Evolutionary conservation across 2,329 filamentous ascomycete genomes (phyloP), one percentile per base, ranked within the genome.

Genomic region (Keithomyces neogunnii): DNA sequence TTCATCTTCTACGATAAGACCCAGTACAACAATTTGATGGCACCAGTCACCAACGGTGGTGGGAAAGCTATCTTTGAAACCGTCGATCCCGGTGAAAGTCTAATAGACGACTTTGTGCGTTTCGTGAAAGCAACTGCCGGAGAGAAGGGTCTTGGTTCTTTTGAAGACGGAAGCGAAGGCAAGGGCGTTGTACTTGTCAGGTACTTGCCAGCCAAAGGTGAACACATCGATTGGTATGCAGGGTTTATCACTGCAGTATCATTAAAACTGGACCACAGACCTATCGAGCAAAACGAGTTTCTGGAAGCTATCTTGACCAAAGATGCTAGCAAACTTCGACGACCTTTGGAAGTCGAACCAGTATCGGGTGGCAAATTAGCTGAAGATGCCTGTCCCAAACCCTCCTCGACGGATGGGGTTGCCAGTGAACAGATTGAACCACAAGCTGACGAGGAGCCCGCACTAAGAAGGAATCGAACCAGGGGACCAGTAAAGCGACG

Each of bases 211-310:
- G 76, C 74, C 43, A 78, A 83, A 60, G 71, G 76, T 9, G 69
- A 75, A 32, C 62, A 75, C 39, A 61, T 74, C 50, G 72, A 78
- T 8, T 95, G 88, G 89, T 88, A 81, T 53, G 74, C 78, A 13
- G 71, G 82, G 2, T 84, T 95, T 58, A 78, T 85, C 57, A 84
- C 77, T 4, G 71, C 82, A 6, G 80, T 95, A 13, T 87, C 90
- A 2, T 65, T 85, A 26, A 75, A 81, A 45, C 77, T 95, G 10
- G 85, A 90, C 54, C 90, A 95, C 64, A 82, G 89, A 3, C 84
- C 90, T 2, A 85, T 96, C 49, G 84, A 92, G 59, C 90, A 96
- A 62, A 90, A 86, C 52, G 91, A 96, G 60, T 95, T 99, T 55
- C 75, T 99, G 2, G 89, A 96, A 65, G 88, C 88, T 1, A 93